phyloP scores from a whole-genome alignment of 257 asterid species.

The Ocimum tenuiflorum region DNA sequence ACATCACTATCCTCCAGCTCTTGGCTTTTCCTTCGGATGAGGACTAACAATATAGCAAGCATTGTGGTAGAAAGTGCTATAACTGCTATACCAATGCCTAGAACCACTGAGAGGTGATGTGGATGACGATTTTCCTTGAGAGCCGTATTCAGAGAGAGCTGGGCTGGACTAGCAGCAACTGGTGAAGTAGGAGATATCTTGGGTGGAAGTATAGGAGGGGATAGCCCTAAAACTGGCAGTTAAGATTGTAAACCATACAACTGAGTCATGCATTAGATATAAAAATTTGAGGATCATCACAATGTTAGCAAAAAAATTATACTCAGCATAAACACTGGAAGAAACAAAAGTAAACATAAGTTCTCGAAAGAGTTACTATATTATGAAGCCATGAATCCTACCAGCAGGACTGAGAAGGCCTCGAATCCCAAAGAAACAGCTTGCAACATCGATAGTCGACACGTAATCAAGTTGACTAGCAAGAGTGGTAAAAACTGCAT shows the following conservation, averaged over 20 bases:
- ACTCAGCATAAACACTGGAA: background rate
- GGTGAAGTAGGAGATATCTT: constrained; percentile 48
- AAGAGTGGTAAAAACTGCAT: constrained; percentile 78
- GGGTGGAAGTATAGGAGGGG: constrained; percentile 44
- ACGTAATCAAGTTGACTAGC: constrained; percentile 67
- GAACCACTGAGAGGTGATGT: constrained; percentile 55
- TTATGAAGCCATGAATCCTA: background rate
- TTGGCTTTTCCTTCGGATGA: constrained; percentile 53
- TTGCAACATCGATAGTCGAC: constrained; percentile 51
- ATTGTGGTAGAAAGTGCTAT: constrained; percentile 42
- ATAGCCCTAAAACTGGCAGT: constrained; percentile 34
- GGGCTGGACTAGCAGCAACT: constrained; percentile 55
- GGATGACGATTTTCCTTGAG: constrained; percentile 38
- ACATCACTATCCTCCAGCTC: constrained; percentile 52
- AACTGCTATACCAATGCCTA: constrained; percentile 62
- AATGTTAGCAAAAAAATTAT: background rate
- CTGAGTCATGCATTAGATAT: background rate
- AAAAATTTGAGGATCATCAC: background rate
- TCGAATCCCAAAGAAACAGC: constrained; percentile 84
- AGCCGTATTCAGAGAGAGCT: constrained; percentile 37
- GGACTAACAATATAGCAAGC: constrained; percentile 51
- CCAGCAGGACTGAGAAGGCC: constrained; percentile 57
- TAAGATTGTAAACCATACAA: background rate
- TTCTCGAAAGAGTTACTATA: background rate
- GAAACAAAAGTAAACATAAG: background rate